phyloP scores from a whole-genome alignment of 495 filamentous ascomycete genomes.

The Aspergillus ostianus region DNA sequence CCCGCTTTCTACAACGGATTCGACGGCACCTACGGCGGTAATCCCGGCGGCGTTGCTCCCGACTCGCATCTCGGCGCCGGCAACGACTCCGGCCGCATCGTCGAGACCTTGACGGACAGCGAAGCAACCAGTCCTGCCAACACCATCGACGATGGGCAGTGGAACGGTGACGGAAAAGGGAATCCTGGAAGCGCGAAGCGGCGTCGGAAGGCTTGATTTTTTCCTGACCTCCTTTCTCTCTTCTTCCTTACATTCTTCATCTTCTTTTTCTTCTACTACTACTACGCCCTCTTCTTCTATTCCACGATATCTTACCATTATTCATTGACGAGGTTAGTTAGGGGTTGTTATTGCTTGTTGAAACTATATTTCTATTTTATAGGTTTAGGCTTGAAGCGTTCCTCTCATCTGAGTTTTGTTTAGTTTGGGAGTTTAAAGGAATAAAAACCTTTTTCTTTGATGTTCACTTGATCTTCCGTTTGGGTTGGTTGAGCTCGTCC shows the following conservation, averaged over 20 bases:
- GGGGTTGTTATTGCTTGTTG: too few relatives aligned
- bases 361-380: background rate
- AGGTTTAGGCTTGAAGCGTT: background rate
- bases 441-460: background rate
- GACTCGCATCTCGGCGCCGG: constrained; percentile 5
- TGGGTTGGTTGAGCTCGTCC: too few relatives aligned
- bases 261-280: too few relatives aligned
- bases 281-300: background rate
- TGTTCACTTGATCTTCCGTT: too few relatives aligned
- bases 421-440: background rate
- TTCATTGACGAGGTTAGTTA: too few relatives aligned
- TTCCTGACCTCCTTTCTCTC: constrained; percentile 7
- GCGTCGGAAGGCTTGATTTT: constrained; percentile 33
- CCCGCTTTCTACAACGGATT: constrained; percentile 32
- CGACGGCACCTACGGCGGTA: constrained; percentile 28
- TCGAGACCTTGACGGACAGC: constrained; percentile 48
- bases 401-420: background rate
- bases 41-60: constrained; percentile 10
- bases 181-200: constrained; percentile 20
- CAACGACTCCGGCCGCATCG: constrained; percentile 31
- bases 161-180: constrained; percentile 10
- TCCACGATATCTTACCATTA: background rate
- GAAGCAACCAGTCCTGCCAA: constrained; percentile 46
- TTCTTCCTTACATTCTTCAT: constrained; percentile 6
- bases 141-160: constrained; percentile 31